Conservation (phyloP, 805 yeast genomes). For the Torulaspora franciscae region DNA sequence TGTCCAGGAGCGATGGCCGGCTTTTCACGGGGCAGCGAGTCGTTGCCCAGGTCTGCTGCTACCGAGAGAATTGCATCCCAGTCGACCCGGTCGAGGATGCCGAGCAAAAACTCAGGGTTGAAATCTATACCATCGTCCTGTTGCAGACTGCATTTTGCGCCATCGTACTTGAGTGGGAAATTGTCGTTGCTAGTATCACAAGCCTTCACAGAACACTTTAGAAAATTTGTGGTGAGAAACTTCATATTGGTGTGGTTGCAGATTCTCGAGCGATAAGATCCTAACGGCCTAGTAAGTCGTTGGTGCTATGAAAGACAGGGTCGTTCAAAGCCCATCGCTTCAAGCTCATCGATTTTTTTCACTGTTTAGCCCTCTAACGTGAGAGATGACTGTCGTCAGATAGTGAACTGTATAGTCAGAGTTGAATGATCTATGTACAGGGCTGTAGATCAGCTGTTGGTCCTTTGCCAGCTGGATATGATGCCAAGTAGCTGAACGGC, state of each 20-base stretch:
- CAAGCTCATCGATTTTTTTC: slow-evolving; percentile 5
- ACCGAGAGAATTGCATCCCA: slow-evolving; percentile 83
- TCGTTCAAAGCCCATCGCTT: background rate
- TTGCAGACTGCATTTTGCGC: slow-evolving; percentile 56
- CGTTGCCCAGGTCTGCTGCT: slow-evolving; percentile 69
- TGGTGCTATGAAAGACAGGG: background rate
- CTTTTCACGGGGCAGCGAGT: slow-evolving; percentile 51
- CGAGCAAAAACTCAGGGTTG: slow-evolving; percentile 71
- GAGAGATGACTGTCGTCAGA: background rate
- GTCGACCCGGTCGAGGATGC: slow-evolving; percentile 74
- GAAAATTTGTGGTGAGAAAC: slow-evolving; percentile 91
- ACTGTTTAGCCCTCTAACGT: background rate
- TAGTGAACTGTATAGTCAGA: no score
- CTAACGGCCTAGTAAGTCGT: no score
- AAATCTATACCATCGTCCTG: slow-evolving; percentile 72
- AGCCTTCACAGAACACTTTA: slow-evolving; percentile 80
- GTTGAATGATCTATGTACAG: slow-evolving; percentile 1
- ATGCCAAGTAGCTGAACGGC: slow-evolving; percentile 15
- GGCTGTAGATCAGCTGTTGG: background rate
- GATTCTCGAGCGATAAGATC: background rate
- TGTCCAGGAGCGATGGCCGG: slow-evolving; percentile 43
- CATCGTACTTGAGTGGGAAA: slow-evolving; percentile 69
- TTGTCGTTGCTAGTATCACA: slow-evolving; percentile 72
- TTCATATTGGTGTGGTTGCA: slow-evolving; percentile 54
- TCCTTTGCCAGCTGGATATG: slow-evolving; percentile 15